phyloP scores from a whole-genome alignment of 2,329 filamentous ascomycete species.

The Fusarium lateritium region DNA sequence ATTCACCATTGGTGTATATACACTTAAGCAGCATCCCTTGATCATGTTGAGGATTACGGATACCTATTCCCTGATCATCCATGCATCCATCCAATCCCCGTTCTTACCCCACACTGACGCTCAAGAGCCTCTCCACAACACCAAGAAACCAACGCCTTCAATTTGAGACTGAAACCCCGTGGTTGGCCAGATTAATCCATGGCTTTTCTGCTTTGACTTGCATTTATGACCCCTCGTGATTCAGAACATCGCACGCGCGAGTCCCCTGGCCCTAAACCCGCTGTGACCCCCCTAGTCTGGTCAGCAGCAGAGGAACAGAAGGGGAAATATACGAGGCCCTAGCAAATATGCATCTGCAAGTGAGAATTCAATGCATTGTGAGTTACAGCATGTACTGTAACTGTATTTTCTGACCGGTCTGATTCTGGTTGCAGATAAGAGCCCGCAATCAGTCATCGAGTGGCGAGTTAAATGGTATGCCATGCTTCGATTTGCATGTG shows the following conservation, averaged over 20 bases:
- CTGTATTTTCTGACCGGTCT: slow-evolving; percentile 9
- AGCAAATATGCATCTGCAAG: not conserved
- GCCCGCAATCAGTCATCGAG: slow-evolving; percentile 9
- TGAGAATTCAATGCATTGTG: not conserved
- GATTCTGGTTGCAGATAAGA: not conserved
- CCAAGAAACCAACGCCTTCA: slow-evolving; percentile 13
- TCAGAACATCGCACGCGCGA: slow-evolving; percentile 19
- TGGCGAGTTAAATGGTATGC: slow-evolving; percentile 24
- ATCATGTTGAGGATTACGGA: too few species aligned
- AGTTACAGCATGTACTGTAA: slow-evolving; percentile 5
- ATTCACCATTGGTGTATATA: too few species aligned
- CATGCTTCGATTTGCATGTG: slow-evolving; percentile 42
- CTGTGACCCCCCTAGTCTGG: not conserved
- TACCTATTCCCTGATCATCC: slow-evolving; percentile 11
- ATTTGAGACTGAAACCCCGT: slow-evolving; percentile 35
- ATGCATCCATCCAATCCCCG: slow-evolving; percentile 13
- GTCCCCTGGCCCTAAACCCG: not conserved
- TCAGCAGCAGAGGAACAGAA: not conserved
- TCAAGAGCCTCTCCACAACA: not conserved
- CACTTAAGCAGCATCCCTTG: too few species aligned
- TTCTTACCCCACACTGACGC: slow-evolving; percentile 26
- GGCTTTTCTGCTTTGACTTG: slow-evolving; percentile 27
- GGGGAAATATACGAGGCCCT: not conserved
- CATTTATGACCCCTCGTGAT: slow-evolving; percentile 39
- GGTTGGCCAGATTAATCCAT: slow-evolving; percentile 33